Evolutionary conservation across 768 basidiomycete species (phyloP), one percentile per base, ranked within the genome.

Genomic region (Suillus alpinus): DNA sequence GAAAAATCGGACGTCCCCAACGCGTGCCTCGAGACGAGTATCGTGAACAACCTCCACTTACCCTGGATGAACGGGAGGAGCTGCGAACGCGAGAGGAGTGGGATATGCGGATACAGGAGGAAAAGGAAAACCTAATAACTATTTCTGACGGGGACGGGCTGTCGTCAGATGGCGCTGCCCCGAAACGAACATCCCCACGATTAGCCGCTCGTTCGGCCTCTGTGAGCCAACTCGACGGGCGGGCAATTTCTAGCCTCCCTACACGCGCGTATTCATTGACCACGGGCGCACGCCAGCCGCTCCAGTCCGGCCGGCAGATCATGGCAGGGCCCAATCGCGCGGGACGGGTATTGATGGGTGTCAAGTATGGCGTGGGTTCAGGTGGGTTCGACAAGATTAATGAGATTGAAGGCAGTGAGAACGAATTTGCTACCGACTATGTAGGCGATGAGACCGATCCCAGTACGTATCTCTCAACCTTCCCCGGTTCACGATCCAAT

Each of bases 371-470:
- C 40, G 60, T 53, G 3, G 60, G 66, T 34, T 60, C 68, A 18
- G 65, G 69, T 29, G 73, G 75, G 32, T 76, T 83, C 53, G 83
- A 85, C 64, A 79, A 81, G 58, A 83, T 85, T 34, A 79, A 78
- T 44, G 79, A 82, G 65, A 59, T 71, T 6, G 82, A 82, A 52
- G 67, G 67, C 14, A 77, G 74, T 49, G 82, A 81, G 57, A 75
- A 70, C 41, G 78, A 79, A 60, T 65, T 71, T 61, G 71, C 66
- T 59, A 73, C 69, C 59, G 71, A 67, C 8, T 70, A 68, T 32
- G 56, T 46, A 20, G 67, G 67, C 13, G 75, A 77, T 31, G 80
- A 83, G 60, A 77, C 77, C 8, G 80, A 82, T 64, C 66, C 69
- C 6, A 80, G 81, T 77, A 57, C 14, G 70, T 50, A 32, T 58